Evolutionary conservation across 75 land plant genomes (phyloP), one percentile per base, ranked within the genome.

Genomic region (Isoetes taiwanensis): DNA sequence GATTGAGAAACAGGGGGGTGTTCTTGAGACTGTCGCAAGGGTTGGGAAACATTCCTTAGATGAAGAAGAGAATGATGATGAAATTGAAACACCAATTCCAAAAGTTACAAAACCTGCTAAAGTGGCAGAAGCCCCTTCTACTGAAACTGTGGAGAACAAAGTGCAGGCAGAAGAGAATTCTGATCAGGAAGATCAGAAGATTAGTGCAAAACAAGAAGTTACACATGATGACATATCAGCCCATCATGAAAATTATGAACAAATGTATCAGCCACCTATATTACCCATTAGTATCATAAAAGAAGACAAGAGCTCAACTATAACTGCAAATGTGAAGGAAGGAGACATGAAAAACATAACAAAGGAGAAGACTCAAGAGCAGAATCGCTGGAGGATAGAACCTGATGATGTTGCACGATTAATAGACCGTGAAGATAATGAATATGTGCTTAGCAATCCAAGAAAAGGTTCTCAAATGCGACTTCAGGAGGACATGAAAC

Each of bases 401-500:
- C 5, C 50, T 16, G 50, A 46, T 16, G 50, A 46, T 23, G 50
- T 46, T 46, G 50, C 50, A 6, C 50, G 50, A 4, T 46, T 46
- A n/a, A 46, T 46, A 5, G 50, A 46, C 50, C 5, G 50, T 19
- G 50, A 46, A 19, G 50, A 46, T n/a, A 46, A 46, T 23, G 50
- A 46, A n/a, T 46, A 46, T 23, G 50, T 46, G 6, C 16, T 46
- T 4, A 46, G 50, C n/a, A 19, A 46, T 16, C 50, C 50, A 5
- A 23, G 50, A n/a, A 46, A 46, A 23, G 25, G 19, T 5, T 8
- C 50, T 6, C 50, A 46, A 23, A 46, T 46, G 50, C 50, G 25
- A 23, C 23, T 46, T 16, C 50, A 46, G 50, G 50, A 46, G 19
- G 50, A 46, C 50, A 19, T 46, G 50, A 46, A 6, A 9, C 39